Conservation (phyloP, 352 stramenopile genomes). For the Thraustotheca clavata region DNA sequence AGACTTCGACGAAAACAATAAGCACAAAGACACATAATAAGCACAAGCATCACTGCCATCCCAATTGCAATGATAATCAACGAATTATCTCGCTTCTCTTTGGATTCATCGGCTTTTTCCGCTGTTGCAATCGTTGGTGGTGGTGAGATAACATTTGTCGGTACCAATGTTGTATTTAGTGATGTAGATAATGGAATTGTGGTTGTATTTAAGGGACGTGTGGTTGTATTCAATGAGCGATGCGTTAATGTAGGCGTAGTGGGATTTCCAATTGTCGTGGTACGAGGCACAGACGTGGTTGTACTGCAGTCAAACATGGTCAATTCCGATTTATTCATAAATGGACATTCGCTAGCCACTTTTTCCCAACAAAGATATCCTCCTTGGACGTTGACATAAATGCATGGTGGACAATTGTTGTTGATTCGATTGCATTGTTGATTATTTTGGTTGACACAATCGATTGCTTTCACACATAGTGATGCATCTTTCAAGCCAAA, state of each 20-base stretch:
- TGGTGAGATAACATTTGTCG: neutral
- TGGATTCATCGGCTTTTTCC: neutral
- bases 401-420: neutral
- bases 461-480: neutral
- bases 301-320: conserved; percentile 1
- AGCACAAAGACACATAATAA: neutral
- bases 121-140: neutral
- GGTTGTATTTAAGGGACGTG: neutral
- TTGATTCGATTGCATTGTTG: neutral
- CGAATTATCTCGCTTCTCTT: neutral
- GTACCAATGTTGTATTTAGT: neutral
- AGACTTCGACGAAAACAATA: neutral
- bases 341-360: neutral
- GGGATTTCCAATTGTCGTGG: no score
- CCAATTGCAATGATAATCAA: conserved; percentile 4
- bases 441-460: neutral
- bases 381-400: neutral
- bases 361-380: conserved; percentile 4
- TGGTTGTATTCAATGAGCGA: no score
- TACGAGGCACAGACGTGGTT: neutral
- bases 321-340: neutral
- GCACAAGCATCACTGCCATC: neutral
- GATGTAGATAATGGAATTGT: neutral
- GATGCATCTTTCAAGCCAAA: neutral
- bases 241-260: no score